phyloP scores from a whole-genome alignment of 2,329 filamentous ascomycete genomes.

The Exophiala mesophila region DNA sequence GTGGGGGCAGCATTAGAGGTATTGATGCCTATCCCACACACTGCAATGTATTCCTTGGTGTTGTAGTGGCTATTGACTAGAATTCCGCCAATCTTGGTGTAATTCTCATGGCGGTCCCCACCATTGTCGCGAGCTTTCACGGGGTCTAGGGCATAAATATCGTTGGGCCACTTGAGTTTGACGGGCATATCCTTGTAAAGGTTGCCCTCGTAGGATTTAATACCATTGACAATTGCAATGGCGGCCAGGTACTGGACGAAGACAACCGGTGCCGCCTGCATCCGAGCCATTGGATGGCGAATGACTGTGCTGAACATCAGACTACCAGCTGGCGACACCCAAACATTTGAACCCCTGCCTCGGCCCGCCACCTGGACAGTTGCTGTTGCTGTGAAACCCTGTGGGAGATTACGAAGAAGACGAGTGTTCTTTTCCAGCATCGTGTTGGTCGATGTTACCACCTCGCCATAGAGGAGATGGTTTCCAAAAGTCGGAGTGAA shows the following conservation, averaged over 20 bases:
- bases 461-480: slow-evolving; percentile 78
- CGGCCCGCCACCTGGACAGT: slow-evolving; percentile 84
- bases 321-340: slow-evolving; percentile 82
- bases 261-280: slow-evolving; percentile 70
- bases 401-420: slow-evolving; percentile 69
- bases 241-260: slow-evolving; percentile 93
- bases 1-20: slow-evolving; percentile 78
- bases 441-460: slow-evolving; percentile 90
- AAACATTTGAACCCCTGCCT: slow-evolving; percentile 86
- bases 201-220: slow-evolving; percentile 67
- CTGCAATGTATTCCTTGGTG: slow-evolving; percentile 71
- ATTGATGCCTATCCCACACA: slow-evolving; percentile 84
- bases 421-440: slow-evolving; percentile 87
- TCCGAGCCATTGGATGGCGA: slow-evolving; percentile 71
- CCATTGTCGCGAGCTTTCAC: slow-evolving; percentile 20
- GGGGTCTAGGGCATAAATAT: slow-evolving; percentile 72
- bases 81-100: slow-evolving; percentile 90
- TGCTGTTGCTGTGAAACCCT: slow-evolving; percentile 81
- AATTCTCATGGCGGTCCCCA: slow-evolving; percentile 35
- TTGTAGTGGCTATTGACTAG: slow-evolving; percentile 83
- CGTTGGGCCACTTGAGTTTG: slow-evolving; percentile 96
- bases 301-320: slow-evolving; percentile 86
- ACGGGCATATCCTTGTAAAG: slow-evolving; percentile 73
- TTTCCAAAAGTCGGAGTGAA: slow-evolving; percentile 63
- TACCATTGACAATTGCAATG: slow-evolving; percentile 77